These are phyloP conservation scores for Pleurotus tuoliensis DNA, from an alignment of 768 basidiomycete species.

Conservation along the genomic window DNA sequence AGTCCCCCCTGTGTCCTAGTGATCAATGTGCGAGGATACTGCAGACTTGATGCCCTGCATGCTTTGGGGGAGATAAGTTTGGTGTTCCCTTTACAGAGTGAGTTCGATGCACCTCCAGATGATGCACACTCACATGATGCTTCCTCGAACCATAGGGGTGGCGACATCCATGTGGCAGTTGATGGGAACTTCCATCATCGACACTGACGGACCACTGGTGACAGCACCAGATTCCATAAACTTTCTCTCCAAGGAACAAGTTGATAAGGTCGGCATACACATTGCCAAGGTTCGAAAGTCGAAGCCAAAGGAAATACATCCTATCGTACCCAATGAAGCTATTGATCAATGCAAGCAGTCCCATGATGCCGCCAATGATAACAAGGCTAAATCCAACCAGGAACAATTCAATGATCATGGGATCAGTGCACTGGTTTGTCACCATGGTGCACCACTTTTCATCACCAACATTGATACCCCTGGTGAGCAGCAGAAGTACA, in stretches of 20 bases:
- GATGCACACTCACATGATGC: neutral
- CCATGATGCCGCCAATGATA: constrained; percentile 22
- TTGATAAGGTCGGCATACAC: constrained; percentile 16
- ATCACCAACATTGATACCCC: constrained; percentile 27
- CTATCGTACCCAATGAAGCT: constrained; percentile 16
- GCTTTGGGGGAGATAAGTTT: constrained; percentile 3
- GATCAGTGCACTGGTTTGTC: constrained; percentile 28
- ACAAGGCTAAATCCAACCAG: constrained; percentile 14
- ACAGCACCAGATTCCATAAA: constrained; percentile 19
- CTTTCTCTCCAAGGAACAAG: constrained; percentile 18
- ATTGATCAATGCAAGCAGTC: constrained; percentile 21
- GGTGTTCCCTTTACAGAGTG: constrained; percentile 5
- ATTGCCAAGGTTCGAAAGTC: constrained; percentile 13
- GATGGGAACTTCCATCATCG: constrained; percentile 30
- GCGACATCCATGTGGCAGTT: constrained; percentile 4
- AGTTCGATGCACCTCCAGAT: neutral
- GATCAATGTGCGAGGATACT: neutral
- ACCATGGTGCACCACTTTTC: constrained; percentile 26
- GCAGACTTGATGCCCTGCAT: constrained; percentile 1
- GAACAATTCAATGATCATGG: constrained; percentile 21
- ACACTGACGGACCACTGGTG: constrained; percentile 16
- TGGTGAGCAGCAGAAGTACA: constrained; percentile 27
- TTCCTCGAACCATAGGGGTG: neutral
- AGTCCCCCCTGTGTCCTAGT: no score
- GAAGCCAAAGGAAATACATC: neutral